Conservation (phyloP, 129 eudicot species). For the Tagetes erecta region DNA sequence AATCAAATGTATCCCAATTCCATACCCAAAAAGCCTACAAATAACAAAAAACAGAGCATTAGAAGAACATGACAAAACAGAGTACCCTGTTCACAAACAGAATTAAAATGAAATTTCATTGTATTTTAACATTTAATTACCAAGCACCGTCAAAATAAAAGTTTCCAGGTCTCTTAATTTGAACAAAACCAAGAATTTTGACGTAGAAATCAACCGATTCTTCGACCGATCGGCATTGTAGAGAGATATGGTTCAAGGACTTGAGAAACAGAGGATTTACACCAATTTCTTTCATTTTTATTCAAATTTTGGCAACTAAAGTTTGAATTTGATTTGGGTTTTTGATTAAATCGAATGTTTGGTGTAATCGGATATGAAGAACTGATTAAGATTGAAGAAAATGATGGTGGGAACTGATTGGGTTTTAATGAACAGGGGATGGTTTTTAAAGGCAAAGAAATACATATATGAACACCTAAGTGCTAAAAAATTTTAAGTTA, state of each 20-base stretch:
- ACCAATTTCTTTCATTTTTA: slow-evolving; percentile 52
- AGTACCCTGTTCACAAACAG: background rate
- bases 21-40: slow-evolving; percentile 67
- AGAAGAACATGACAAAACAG: slow-evolving; percentile 16
- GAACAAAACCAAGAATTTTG: slow-evolving; percentile 75
- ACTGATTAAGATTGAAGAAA: background rate
- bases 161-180: slow-evolving; percentile 70
- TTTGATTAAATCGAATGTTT: background rate
- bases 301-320: background rate
- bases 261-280: slow-evolving; percentile 66
- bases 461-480: too few relatives aligned
- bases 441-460: background rate
- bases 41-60: slow-evolving; percentile 3
- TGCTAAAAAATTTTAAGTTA: too few relatives aligned
- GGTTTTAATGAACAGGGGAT: background rate
- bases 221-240: slow-evolving; percentile 61
- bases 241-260: slow-evolving; percentile 77
- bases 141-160: slow-evolving; percentile 83
- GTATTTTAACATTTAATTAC: slow-evolving; percentile 28
- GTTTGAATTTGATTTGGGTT: background rate
- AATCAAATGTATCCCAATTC: slow-evolving; percentile 80
- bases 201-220: slow-evolving; percentile 66
- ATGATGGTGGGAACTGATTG: background rate
- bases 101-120: background rate
- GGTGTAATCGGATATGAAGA: background rate